These are phyloP conservation scores for Amborella trichopoda DNA, from an alignment of 164 flowering plant genomes.

Conservation along the genomic window DNA sequence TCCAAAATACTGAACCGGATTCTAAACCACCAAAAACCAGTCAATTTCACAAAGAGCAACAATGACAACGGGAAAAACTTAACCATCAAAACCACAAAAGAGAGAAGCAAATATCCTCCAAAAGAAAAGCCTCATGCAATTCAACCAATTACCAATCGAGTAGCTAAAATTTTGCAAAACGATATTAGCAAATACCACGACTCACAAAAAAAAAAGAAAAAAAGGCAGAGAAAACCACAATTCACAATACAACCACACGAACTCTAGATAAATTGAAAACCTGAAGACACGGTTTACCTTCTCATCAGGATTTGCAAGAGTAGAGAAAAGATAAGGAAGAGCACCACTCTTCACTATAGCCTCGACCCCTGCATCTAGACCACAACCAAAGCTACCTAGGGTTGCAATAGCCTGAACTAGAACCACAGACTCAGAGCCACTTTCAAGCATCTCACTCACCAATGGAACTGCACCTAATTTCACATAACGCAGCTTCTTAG, in stretches of 20 bases:
- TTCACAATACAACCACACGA: no score
- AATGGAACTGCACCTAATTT: constrained; percentile 78
- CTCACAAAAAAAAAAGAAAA: background rate
- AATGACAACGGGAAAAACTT: no score
- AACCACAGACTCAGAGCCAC: constrained; percentile 19
- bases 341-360: constrained; percentile 84
- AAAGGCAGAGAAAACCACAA: background rate
- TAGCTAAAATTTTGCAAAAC: no score
- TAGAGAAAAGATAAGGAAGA: constrained; percentile 37
- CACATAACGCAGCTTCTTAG: constrained; percentile 77
- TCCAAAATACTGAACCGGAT: no score
- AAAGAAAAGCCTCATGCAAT: no score
- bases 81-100: no score
- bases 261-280: no score
- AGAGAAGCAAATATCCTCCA: no score
- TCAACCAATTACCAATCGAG: background rate
- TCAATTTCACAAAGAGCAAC: no score
- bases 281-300: no score
- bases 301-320: constrained; percentile 39
- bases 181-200: background rate
- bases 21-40: no score
- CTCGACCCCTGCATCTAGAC: constrained; percentile 68
- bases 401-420: constrained; percentile 74
- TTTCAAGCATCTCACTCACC: constrained; percentile 36
- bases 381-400: constrained; percentile 93